A percentile compares a stretch with the other conserved stretches of the same genome.
Conservation (phyloP, 2,329 filamentous ascomycete species). For the Leptographium flavum region DNA sequence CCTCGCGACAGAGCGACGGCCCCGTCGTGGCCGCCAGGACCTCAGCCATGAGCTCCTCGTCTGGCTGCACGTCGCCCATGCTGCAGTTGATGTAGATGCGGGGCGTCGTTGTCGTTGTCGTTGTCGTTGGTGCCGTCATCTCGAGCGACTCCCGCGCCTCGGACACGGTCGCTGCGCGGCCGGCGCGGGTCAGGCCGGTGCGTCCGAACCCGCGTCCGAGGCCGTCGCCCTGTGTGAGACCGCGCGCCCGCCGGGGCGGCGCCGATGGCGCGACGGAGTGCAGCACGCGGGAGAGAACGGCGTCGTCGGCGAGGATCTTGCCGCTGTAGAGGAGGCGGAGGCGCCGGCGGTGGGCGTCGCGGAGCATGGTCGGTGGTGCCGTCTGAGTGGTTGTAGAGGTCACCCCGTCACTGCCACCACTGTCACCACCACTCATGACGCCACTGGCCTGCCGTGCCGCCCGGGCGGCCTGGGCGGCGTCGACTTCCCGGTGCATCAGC, state of each 20-base stretch:
- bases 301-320: slow-evolving; percentile 64
- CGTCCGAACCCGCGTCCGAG: background rate
- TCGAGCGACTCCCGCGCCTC: background rate
- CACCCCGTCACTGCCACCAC: background rate
- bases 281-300: slow-evolving; percentile 54
- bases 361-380: background rate
- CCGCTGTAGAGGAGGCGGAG: slow-evolving; percentile 85
- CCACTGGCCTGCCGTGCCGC: slow-evolving; percentile 36
- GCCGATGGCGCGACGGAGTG: slow-evolving; percentile 45
- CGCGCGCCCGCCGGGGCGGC: slow-evolving; percentile 19
- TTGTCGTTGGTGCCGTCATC: background rate
- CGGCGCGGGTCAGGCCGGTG: slow-evolving; percentile 25
- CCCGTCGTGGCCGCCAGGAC: background rate
- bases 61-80: slow-evolving; percentile 62
- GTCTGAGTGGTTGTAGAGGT: too few relatives aligned
- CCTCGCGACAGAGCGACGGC: background rate
- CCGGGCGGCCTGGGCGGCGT: background rate
- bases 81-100: slow-evolving; percentile 88
- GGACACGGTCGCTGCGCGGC: background rate
- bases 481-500: slow-evolving; percentile 23
- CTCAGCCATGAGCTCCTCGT: background rate
- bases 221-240: background rate
- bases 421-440: background rate
- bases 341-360: slow-evolving; percentile 38
- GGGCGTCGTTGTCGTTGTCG: slow-evolving; percentile 1